Evolutionary conservation across 495 filamentous ascomycete genomes (phyloP), one percentile per base, ranked within the genome.

Genomic region (Friedmanniomyces endolithicus): DNA sequence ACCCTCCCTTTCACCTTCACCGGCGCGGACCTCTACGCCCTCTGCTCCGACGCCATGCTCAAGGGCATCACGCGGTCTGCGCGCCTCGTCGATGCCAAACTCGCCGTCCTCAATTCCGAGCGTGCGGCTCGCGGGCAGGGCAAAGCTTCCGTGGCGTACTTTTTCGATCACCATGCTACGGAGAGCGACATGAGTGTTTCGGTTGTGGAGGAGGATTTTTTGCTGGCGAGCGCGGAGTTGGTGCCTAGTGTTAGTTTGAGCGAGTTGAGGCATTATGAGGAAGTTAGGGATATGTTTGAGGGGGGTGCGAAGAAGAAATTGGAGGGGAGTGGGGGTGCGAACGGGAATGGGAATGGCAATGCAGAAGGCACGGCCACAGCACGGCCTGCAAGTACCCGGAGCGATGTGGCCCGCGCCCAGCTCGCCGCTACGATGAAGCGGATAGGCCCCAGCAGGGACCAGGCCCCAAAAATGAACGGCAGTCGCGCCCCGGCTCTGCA

Each of bases 11-110:
- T 96, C 68, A 98, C 92, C 4, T 98, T 95, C 68, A 97, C 92
- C 0, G 92, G 92, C 62, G 92, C 92, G 41, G 92, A 98, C 69
- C 78, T 98, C 60, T 98, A 98, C 67, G 92, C 92, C 1, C 75
- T 98, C 39, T 95, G 90, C 71, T 95, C 88, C 14, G 92, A 98
- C 69, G 87, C 92, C 34, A 97, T 98, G 94, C 82, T 98, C 48
- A 98, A 97, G 68, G 92, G 94, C 6, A 89, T 97, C 54, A 97
- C 90, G 0, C 81, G 92, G 4, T 88, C 94, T 66, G 88, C 94
- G 0, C 76, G 79, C 1, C 74, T 80, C 1, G 89, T 95, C 14
- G 92, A 98, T 64, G 72, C 79, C 33, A 95, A 95, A 71, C 85
- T 98, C 63, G 75, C 76, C 27, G 71, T 71, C 2, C 65, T 84